These are phyloP conservation scores for Cladophialophora chaetospira DNA, from an alignment of 2,329 filamentous ascomycete genomes.

Conservation along the genomic window DNA sequence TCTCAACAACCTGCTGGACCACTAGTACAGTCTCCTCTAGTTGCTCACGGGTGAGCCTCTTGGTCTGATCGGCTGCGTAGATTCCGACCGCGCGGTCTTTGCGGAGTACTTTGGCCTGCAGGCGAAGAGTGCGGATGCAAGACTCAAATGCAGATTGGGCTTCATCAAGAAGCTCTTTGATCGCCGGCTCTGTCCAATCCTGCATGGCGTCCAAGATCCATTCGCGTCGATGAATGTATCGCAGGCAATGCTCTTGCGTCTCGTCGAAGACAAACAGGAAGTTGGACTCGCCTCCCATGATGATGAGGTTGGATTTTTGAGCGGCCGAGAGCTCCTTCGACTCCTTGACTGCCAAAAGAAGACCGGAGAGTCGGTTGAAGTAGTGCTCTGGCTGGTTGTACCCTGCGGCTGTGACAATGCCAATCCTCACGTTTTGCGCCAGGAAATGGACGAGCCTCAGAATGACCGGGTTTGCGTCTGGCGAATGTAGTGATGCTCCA, in stretches of 20 bases:
- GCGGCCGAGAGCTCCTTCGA: conserved; percentile 61
- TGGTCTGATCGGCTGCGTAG: conserved; percentile 60
- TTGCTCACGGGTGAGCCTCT: conserved; percentile 78
- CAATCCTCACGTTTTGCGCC: conserved; percentile 75
- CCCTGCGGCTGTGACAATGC: conserved; percentile 94
- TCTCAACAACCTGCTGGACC: conserved; percentile 87
- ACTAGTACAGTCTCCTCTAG: conserved; percentile 95
- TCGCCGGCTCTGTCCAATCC: conserved; percentile 62
- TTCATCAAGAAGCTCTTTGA: conserved; percentile 79
- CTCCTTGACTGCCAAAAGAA: conserved; percentile 75
- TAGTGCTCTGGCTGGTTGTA: conserved; percentile 88
- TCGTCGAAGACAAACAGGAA: conserved; percentile 83
- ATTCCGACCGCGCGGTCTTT: conserved; percentile 88
- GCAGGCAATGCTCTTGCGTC: conserved; percentile 65
- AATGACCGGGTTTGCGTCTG: conserved; percentile 75
- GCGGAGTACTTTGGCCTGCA: conserved; percentile 73
- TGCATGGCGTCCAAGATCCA: conserved; percentile 63
- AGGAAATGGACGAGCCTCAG: conserved; percentile 69
- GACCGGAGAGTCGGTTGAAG: conserved; percentile 80
- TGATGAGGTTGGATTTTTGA: conserved; percentile 77
- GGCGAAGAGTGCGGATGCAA: conserved; percentile 74
- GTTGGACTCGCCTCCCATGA: conserved; percentile 95
- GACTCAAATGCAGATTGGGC: conserved; percentile 82
- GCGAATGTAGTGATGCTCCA: conserved; percentile 68
- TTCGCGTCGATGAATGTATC: conserved; percentile 60